Base-by-base conservation (phyloP, 225 moss, liverwort and hornwort genomes). In the Pleurozium schreberi region DNA sequence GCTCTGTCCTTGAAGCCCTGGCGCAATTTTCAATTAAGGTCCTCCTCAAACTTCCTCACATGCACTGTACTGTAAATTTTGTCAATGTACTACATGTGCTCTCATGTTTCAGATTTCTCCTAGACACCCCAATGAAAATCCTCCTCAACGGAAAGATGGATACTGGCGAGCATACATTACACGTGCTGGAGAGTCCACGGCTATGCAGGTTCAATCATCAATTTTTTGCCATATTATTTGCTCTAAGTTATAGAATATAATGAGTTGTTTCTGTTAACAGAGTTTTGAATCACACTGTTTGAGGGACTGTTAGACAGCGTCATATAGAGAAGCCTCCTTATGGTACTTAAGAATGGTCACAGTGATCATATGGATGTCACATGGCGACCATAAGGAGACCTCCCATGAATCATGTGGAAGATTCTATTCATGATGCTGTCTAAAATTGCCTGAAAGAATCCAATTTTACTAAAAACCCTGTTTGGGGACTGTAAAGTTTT, bases 91-190 rank as follows among this genome's bases (percentile, higher is more conserved):
- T n/a, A n/a, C n/a, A n/a, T n/a, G 52, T 87, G 70, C 71, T 85
- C 42, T 80, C 28, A 49, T 68, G n/a, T 73, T 86, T 64, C 87
- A 93, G 93, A 92, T 93, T 77, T 90, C 19, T 76, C 78, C 93
- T 53, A 85, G 86, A 47, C 93, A 93, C 73, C 93, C 93, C 36
- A 89, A 92, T 90, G 91, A 93, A 50, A 87, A 89, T 45, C 87
- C 91, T 64, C 93, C 93, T 57, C 88, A 92, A 84, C 94, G 99
- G 31, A 69, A 85, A 69, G 99, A 99, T 95, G 95, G 96, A 45
- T 97, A 99, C 85, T 99, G 98, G 98, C 93, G 93, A 84, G 95
- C 98, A 52, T 99, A 97, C 87, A 99, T 99, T 59, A 96, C 94
- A 81, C 93, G 95, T 84, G 95, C 97, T 88, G 97, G 98, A 94